Percentiles rank a stretch among this genome's conserved stretches.
Evolutionary conservation across 208 protist genomes (phyloP).

Genomic region (Spongospora subterranea): DNA sequence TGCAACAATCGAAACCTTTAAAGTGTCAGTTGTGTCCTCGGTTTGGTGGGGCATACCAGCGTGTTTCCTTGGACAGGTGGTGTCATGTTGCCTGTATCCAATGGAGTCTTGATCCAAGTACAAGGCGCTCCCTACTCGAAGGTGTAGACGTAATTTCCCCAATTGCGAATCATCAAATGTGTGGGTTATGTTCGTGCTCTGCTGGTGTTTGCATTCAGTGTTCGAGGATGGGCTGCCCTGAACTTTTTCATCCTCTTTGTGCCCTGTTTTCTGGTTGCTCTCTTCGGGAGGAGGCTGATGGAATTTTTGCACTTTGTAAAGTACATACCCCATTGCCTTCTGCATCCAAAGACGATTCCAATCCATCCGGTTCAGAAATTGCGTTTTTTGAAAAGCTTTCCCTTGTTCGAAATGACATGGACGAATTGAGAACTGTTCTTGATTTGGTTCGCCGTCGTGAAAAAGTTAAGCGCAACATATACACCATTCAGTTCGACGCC

Average conservation of each 20-base stretch:
- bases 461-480: not conserved
- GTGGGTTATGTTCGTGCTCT: not conserved
- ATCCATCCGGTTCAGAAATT: not conserved
- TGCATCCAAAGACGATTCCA: not conserved
- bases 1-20: not conserved
- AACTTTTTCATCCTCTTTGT: not conserved
- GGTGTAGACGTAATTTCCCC: not conserved
- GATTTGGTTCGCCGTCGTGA: not conserved
- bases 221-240: not conserved
- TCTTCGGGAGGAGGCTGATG: not conserved
- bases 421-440: constrained; percentile 11
- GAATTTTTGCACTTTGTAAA: not conserved
- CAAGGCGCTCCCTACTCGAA: not conserved
- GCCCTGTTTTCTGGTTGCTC: not conserved
- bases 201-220: not conserved
- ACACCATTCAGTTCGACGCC: too few relatives aligned
- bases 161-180: not conserved
- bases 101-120: not conserved
- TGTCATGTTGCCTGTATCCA: not conserved
- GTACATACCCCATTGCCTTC: not conserved
- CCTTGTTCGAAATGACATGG: not conserved
- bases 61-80: not conserved
- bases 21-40: not conserved
- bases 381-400: not conserved
- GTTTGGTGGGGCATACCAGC: constrained; percentile 5